These are phyloP conservation scores for Zelonia costaricensis DNA, from an alignment of 208 protist genomes.

Conservation along the genomic window DNA sequence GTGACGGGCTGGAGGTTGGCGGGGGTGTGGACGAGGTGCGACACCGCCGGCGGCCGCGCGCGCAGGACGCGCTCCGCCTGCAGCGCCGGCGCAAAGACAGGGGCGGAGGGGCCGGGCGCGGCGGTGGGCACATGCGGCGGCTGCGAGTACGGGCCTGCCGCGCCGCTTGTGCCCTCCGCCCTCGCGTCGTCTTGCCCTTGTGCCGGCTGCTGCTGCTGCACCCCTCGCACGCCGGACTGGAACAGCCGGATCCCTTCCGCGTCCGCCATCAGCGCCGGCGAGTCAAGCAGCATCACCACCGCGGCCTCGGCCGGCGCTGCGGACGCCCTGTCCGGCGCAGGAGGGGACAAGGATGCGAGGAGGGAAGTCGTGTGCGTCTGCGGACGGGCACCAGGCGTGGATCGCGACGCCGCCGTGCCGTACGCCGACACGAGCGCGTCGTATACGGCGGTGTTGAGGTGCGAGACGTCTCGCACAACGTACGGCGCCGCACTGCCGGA, in stretches of 20 bases:
- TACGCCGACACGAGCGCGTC: constrained; percentile 17
- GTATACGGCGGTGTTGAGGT: constrained; percentile 28
- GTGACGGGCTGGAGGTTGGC: neutral
- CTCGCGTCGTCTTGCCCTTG: neutral
- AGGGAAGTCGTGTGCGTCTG: neutral
- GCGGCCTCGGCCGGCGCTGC: neutral
- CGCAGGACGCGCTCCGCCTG: constrained; percentile 16
- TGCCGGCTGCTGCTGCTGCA: constrained; percentile 1
- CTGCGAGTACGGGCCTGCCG: too few relatives aligned
- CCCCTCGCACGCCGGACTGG: neutral
- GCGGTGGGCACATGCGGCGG: too few relatives aligned
- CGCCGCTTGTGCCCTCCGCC: neutral
- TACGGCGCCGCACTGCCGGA: too few relatives aligned
- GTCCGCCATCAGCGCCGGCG: constrained; percentile 17
- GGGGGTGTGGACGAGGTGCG: constrained; percentile 16
- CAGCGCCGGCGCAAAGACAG: constrained; percentile 1
- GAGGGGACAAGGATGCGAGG: too few relatives aligned
- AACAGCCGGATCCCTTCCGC: neutral
- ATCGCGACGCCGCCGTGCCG: constrained; percentile 1
- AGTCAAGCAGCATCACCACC: constrained; percentile 18
- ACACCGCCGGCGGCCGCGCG: constrained; percentile 11
- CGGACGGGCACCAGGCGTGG: too few relatives aligned
- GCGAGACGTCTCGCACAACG: constrained; percentile 15
- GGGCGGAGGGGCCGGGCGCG: neutral
- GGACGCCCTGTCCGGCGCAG: too few relatives aligned